A percentile compares a stretch with the other conserved stretches of the same genome.
Evolutionary conservation across 163 green algal genomes (phyloP).

Genomic region (Prototheca wickerhamii): DNA sequence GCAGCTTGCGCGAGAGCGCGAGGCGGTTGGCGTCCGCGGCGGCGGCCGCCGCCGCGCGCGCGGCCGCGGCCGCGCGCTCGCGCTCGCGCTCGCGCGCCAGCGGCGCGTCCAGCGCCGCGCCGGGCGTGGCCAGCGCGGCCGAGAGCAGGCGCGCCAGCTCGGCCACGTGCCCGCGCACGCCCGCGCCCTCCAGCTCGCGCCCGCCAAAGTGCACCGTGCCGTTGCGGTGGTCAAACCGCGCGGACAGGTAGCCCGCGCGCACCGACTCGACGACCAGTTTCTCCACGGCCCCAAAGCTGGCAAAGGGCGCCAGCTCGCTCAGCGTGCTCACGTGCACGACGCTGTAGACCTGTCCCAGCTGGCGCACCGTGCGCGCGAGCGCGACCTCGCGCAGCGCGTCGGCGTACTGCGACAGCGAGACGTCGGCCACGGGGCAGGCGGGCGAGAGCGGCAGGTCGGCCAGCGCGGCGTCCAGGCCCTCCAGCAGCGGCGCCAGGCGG

Average conservation of each 20-base stretch:
- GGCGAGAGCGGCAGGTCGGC: constrained; percentile 35
- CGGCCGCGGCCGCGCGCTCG: constrained; percentile 24
- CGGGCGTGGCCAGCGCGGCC: constrained; percentile 61
- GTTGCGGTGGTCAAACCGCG: constrained; percentile 84
- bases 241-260: constrained; percentile 55
- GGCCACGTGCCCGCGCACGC: constrained; percentile 51
- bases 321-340: constrained; percentile 75
- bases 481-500: constrained; percentile 65
- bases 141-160: constrained; percentile 60
- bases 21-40: constrained; percentile 21
- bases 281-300: constrained; percentile 55
- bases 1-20: constrained; percentile 19
- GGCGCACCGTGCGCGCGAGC: constrained; percentile 79
- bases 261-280: constrained; percentile 85
- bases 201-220: constrained; percentile 82
- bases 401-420: constrained; percentile 13
- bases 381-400: constrained; percentile 44
- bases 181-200: constrained; percentile 53
- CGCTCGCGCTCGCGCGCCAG: constrained; percentile 1
- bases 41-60: constrained; percentile 12
- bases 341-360: constrained; percentile 87
- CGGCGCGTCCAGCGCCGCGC: constrained; percentile 9
- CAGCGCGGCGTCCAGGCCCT: constrained; percentile 37
- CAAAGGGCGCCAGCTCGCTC: constrained; percentile 62
- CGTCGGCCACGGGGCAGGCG: constrained; percentile 47